These are phyloP conservation scores for Paracamarosporium sp. DNA, from an alignment of 2,329 filamentous ascomycete genomes.

Conservation along the genomic window DNA sequence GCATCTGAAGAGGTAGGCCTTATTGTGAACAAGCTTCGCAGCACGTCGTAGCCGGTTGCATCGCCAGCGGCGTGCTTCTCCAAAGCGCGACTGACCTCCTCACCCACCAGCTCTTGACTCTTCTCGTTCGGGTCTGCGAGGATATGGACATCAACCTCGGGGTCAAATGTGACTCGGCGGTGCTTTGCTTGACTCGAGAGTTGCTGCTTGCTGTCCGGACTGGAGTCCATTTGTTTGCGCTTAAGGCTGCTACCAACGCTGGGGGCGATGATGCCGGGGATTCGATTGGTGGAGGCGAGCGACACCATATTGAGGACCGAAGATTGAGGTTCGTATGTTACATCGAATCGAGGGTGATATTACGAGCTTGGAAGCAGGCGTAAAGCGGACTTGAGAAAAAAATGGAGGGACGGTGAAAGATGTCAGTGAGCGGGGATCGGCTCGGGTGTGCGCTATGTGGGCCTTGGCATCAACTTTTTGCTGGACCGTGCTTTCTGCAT, in stretches of 20 bases:
- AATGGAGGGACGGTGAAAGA: conserved; percentile 16
- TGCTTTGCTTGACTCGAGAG: conserved; percentile 50
- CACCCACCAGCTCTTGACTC: conserved; percentile 63
- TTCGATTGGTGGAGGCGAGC: conserved; percentile 40
- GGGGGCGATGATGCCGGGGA: conserved; percentile 35
- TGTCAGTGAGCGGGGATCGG: neutral
- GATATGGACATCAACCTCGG: conserved; percentile 55
- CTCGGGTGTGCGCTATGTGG: neutral
- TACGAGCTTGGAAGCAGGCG: neutral
- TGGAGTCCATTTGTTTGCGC: conserved; percentile 41
- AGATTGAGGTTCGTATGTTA: conserved; percentile 24
- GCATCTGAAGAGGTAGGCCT: conserved; percentile 56
- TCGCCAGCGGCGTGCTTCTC: conserved; percentile 61
- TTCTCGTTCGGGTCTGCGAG: conserved; percentile 57
- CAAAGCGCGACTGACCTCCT: conserved; percentile 66
- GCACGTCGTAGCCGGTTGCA: conserved; percentile 62
- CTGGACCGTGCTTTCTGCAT: neutral
- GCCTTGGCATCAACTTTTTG: neutral
- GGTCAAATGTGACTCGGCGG: conserved; percentile 57
- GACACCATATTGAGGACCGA: conserved; percentile 42
- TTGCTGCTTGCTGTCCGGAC: conserved; percentile 41
- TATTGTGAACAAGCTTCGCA: conserved; percentile 61
- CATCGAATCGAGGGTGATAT: conserved; percentile 28
- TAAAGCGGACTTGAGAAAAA: conserved; percentile 8
- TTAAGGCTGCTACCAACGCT: conserved; percentile 45